These are phyloP conservation scores for Auriscalpium vulgare DNA, from an alignment of 768 basidiomycete genomes.

Conservation along the genomic window DNA sequence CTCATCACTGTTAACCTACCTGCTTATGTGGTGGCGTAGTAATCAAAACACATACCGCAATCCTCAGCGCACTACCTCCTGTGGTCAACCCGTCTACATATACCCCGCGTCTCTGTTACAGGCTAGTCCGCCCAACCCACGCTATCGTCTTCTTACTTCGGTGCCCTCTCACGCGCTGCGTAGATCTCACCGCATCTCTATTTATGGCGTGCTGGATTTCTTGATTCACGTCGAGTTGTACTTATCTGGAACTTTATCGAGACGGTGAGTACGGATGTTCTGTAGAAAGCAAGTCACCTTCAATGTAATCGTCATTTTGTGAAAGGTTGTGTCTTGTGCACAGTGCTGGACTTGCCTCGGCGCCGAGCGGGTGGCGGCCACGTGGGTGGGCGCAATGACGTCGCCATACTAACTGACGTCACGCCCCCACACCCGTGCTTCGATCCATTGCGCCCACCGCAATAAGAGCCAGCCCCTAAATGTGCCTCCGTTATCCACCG, in stretches of 20 bases:
- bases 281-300: too few relatives aligned
- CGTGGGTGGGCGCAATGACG: background rate
- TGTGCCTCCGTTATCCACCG: background rate
- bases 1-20: background rate
- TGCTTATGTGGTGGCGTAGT: background rate
- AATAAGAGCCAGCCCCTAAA: background rate
- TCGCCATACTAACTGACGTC: background rate
- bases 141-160: too few relatives aligned
- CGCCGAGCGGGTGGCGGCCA: too few relatives aligned
- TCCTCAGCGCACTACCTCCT: conserved; percentile 9
- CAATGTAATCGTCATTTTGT: too few relatives aligned
- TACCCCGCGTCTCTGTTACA: conserved; percentile 3
- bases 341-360: too few relatives aligned
- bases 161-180: too few relatives aligned
- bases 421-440: background rate
- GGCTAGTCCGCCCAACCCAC: too few relatives aligned
- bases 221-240: conserved; percentile 18
- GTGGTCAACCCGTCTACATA: conserved; percentile 12
- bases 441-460: background rate
- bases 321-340: too few relatives aligned
- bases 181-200: background rate
- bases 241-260: too few relatives aligned
- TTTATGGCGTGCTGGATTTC: background rate
- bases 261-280: too few relatives aligned
- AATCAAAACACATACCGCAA: conserved; percentile 5